Evolutionary conservation across 768 basidiomycete species (phyloP).

Genomic region (Lactarius indigo): DNA sequence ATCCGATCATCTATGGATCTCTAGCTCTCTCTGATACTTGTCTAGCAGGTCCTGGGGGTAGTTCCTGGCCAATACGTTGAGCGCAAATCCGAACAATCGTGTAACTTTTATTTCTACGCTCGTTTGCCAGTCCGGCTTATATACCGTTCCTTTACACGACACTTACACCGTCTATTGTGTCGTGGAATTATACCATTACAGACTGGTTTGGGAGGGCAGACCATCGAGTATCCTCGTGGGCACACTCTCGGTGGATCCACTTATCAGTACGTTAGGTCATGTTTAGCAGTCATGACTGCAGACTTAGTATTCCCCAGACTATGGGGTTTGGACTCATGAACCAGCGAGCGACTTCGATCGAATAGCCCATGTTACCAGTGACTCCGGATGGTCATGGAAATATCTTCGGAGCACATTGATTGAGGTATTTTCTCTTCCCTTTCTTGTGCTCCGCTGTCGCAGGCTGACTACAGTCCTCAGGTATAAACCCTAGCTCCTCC

Average conservation of each 20-base stretch:
- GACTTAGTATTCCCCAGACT: conserved; percentile 2
- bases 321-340: conserved; percentile 20
- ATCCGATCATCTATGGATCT: too few species aligned
- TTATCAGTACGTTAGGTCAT: conserved; percentile 22
- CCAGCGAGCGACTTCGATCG: conserved; percentile 26
- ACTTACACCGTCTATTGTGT: background rate
- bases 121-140: too few species aligned
- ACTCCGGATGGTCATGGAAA: conserved; percentile 27
- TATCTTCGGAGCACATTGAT: conserved; percentile 7
- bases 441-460: background rate
- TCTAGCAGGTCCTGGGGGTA: too few species aligned
- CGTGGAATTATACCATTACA: conserved; percentile 26
- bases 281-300: background rate
- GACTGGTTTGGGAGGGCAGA: conserved; percentile 9
- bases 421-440: background rate
- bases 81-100: too few species aligned
- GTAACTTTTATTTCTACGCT: too few species aligned
- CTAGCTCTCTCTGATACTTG: too few species aligned
- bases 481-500: conserved; percentile 1
- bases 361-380: conserved; percentile 20
- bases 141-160: too few species aligned
- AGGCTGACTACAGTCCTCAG: background rate
- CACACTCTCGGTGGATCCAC: conserved; percentile 22
- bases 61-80: too few species aligned
- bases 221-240: conserved; percentile 25